Evolutionary conservation across 208 protist species (phyloP).

Genomic region (Wallacemonas sp.): DNA sequence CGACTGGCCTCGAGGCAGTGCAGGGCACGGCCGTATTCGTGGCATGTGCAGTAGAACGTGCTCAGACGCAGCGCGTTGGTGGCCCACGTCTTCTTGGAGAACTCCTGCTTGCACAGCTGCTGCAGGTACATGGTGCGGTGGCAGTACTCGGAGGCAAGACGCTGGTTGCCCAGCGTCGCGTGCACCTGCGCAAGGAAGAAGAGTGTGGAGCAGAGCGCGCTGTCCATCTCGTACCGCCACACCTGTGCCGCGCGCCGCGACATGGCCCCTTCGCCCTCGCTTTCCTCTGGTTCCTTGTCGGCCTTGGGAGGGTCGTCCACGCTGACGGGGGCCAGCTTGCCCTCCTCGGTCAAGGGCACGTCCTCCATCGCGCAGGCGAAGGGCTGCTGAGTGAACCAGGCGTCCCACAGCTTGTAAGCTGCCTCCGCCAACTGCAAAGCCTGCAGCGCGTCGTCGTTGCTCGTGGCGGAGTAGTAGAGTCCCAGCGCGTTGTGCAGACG

Average conservation of each 20-base stretch:
- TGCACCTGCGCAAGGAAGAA: constrained; percentile 91
- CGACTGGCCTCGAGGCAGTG: constrained; percentile 87
- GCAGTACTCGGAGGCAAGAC: constrained; percentile 74
- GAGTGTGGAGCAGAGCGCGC: constrained; percentile 66
- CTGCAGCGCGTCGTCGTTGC: constrained; percentile 36
- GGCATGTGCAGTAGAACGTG: constrained; percentile 67
- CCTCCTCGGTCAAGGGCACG: constrained; percentile 46
- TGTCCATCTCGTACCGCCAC: constrained; percentile 77
- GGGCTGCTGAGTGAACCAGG: constrained; percentile 39
- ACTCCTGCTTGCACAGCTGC: constrained; percentile 78
- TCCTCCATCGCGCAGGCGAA: constrained; percentile 36
- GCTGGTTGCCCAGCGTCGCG: constrained; percentile 41
- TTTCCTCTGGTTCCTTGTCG: no score
- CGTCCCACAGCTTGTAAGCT: constrained; percentile 61
- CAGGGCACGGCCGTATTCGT: constrained; percentile 72
- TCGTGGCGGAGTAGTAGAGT: constrained; percentile 61
- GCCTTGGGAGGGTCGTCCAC: no score
- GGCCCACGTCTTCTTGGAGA: constrained; percentile 75
- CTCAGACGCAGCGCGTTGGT: constrained; percentile 84
- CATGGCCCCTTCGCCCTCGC: no score
- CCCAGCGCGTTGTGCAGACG: constrained; percentile 73
- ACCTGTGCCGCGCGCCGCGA: background rate
- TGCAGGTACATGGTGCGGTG: constrained; percentile 87
- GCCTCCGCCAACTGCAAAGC: constrained; percentile 65
- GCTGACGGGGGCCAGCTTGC: constrained; percentile 31